Percentiles rank a stretch among this genome's conserved stretches.
Evolutionary conservation across 164 flowering plant genomes (phyloP).

Genomic region (Dillenia turbinata): DNA sequence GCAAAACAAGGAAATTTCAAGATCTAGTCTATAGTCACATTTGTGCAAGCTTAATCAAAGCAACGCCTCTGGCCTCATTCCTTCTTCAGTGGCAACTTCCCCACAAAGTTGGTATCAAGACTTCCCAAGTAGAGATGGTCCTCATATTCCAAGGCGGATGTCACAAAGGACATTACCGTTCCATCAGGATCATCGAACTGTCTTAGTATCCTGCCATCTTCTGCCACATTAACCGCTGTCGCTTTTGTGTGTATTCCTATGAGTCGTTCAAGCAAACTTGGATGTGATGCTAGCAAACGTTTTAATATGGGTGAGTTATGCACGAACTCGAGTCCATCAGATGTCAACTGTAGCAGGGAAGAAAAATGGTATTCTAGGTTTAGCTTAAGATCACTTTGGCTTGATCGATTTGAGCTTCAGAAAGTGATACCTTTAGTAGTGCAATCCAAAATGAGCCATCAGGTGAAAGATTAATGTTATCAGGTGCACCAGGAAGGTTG

Average conservation of each 20-base stretch:
- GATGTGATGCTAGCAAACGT: conserved; percentile 36
- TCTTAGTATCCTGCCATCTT: conserved; percentile 39
- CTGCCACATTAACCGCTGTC: conserved; percentile 54
- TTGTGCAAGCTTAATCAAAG: too few relatives aligned
- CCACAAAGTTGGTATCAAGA: conserved; percentile 50
- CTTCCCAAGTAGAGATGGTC: conserved; percentile 67
- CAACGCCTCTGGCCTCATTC: too few relatives aligned
- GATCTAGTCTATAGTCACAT: too few relatives aligned
- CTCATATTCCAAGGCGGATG: conserved; percentile 60
- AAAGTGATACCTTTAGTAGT: conserved; percentile 34
- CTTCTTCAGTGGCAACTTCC: conserved; percentile 31
- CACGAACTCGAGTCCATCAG: conserved; percentile 29
- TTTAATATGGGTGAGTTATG: conserved; percentile 36
- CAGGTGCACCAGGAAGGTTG: conserved; percentile 74
- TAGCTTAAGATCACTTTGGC: neutral
- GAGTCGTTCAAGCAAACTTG: conserved; percentile 13
- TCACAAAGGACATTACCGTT: conserved; percentile 54
- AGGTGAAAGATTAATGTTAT: conserved; percentile 71
- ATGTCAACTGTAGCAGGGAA: conserved; percentile 21
- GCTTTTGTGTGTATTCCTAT: conserved; percentile 24
- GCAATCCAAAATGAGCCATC: conserved; percentile 88
- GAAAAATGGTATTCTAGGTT: neutral
- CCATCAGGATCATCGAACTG: conserved; percentile 57
- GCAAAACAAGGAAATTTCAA: too few relatives aligned
- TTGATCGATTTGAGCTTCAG: too few relatives aligned